Conservation (phyloP, 306 rosid species). For the Macrotyloma uniflorum region DNA sequence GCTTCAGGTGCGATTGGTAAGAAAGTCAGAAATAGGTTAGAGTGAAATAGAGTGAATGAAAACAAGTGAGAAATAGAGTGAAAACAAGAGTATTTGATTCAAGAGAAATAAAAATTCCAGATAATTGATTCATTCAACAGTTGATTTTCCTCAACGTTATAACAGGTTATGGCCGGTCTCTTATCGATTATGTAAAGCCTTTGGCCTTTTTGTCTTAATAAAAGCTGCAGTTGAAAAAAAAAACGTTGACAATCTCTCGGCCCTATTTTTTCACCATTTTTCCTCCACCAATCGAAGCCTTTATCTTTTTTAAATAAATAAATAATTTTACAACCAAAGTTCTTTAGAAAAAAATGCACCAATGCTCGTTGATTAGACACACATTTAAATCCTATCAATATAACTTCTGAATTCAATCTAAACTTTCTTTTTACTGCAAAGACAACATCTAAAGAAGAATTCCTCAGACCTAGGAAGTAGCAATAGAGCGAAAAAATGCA, state of each 20-base stretch:
- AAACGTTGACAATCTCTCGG: neutral
- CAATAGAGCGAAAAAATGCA: neutral
- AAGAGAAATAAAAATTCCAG: neutral
- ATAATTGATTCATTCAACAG: neutral
- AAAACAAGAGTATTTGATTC: neutral
- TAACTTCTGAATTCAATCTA: neutral
- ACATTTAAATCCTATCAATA: slow-evolving; percentile 15
- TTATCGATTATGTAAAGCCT: neutral
- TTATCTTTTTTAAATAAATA: neutral
- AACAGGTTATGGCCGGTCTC: neutral
- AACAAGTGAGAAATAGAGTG: neutral
- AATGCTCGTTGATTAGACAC: neutral
- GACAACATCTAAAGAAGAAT: neutral
- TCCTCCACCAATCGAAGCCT: neutral
- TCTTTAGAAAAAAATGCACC: neutral
- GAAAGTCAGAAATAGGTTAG: neutral
- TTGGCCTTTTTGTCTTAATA: neutral
- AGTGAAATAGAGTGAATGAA: neutral
- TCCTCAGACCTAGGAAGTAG: neutral
- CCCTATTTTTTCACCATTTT: neutral
- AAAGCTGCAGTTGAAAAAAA: neutral
- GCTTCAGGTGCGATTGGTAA: neutral
- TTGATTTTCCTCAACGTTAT: neutral
- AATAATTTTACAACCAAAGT: slow-evolving; percentile 13
- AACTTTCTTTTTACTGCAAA: neutral